Conservation (phyloP, 2,329 filamentous ascomycete species). For the Epichloe sibirici region DNA sequence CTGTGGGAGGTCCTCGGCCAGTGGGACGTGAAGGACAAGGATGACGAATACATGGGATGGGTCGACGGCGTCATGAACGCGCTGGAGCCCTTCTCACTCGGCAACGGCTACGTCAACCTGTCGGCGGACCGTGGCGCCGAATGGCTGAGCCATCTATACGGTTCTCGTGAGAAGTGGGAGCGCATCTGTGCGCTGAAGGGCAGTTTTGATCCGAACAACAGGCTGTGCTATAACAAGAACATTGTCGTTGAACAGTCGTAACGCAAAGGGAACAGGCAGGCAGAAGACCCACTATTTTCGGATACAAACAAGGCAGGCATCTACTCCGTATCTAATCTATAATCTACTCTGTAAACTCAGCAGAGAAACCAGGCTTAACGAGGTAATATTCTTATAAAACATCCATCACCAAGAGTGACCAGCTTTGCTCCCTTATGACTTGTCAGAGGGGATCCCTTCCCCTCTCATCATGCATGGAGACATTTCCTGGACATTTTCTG, state of each 20-base stretch:
- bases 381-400: no score
- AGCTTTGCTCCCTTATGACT: no score
- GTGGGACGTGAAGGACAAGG: neutral
- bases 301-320: no score
- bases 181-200: constrained; percentile 1
- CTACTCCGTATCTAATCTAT: no score
- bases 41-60: neutral
- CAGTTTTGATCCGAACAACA: neutral
- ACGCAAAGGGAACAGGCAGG: no score
- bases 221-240: neutral
- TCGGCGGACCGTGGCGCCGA: neutral
- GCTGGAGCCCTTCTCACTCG: neutral
- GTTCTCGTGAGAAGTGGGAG: neutral
- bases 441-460: no score
- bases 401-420: no score
- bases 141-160: constrained; percentile 2
- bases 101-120: neutral
- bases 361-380: no score
- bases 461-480: no score
- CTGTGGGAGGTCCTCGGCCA: neutral
- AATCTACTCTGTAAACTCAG: no score
- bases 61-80: neutral
- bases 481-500: no score
- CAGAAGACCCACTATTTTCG: no score
- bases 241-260: constrained; percentile 13